Percentiles rank a stretch among this genome's conserved stretches.
Conservation (phyloP, 495 filamentous ascomycete species). For the Penicillium taxi region DNA sequence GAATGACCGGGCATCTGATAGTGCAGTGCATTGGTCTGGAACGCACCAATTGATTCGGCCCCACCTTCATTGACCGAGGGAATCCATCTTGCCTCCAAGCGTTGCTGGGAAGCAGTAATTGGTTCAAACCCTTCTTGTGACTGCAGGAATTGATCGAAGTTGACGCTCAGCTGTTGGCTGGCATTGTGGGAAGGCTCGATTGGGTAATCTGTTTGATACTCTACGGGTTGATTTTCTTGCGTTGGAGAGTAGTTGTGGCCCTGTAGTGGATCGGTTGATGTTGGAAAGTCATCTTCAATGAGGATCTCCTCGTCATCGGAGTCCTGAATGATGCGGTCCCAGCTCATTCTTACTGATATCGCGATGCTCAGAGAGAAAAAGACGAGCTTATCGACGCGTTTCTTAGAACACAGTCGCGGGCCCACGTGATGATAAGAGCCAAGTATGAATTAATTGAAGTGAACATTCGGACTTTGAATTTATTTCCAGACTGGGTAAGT, state of each 20-base stretch:
- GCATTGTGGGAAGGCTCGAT: conserved; percentile 5
- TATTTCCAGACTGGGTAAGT: too few relatives aligned
- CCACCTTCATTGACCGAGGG: conserved; percentile 19
- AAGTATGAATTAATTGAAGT: neutral
- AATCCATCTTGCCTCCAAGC: conserved; percentile 36
- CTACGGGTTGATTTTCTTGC: conserved; percentile 11
- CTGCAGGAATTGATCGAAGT: conserved; percentile 37
- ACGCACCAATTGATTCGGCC: conserved; percentile 31
- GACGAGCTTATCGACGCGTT: conserved; percentile 15
- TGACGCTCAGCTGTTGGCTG: conserved; percentile 21
- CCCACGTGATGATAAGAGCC: conserved; percentile 31
- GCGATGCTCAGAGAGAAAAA: conserved; percentile 2
- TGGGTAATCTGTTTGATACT: conserved; percentile 8
- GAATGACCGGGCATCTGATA: neutral
- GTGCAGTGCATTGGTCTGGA: neutral
- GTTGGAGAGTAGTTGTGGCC: conserved; percentile 8
- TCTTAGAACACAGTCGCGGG: conserved; percentile 23
- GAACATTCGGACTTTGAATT: too few relatives aligned
- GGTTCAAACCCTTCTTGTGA: conserved; percentile 19
- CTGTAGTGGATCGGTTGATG: conserved; percentile 15
- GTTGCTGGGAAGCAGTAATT: conserved; percentile 29
- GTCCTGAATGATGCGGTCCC: conserved; percentile 41
- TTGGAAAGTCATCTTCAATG: conserved; percentile 21
- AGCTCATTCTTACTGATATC: conserved; percentile 20
- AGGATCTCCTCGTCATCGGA: conserved; percentile 43